Conservation (phyloP, 768 basidiomycete genomes). For the Lentinula edodes region DNA sequence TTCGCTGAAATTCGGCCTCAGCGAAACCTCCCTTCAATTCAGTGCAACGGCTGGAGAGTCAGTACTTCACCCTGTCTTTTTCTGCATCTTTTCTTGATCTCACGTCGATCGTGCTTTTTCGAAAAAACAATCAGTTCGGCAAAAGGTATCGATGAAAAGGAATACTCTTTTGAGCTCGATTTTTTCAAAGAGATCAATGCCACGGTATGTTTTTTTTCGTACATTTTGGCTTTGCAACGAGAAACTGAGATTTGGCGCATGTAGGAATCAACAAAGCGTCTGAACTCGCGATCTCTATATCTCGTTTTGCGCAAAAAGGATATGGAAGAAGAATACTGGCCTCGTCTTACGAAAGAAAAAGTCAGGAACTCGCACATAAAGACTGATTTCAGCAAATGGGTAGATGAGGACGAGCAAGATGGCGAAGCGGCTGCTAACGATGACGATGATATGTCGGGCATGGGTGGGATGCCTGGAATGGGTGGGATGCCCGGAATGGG, state of each 20-base stretch:
- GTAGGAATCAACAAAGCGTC: constrained; percentile 48
- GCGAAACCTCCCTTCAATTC: constrained; percentile 53
- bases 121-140: constrained; percentile 19
- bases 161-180: constrained; percentile 72
- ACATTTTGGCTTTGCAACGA: neutral
- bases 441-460: constrained; percentile 38
- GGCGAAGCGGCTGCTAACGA: constrained; percentile 41
- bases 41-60: constrained; percentile 63
- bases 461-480: constrained; percentile 51
- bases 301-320: constrained; percentile 81
- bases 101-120: constrained; percentile 11
- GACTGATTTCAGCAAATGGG: constrained; percentile 95
- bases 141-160: constrained; percentile 43
- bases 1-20: constrained; percentile 57
- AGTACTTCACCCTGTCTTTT: constrained; percentile 16
- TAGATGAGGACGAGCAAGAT: constrained; percentile 96
- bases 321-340: constrained; percentile 77
- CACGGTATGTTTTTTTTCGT: constrained; percentile 44
- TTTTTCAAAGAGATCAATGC: constrained; percentile 72
- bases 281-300: constrained; percentile 63
- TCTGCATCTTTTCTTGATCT: neutral
- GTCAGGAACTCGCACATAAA: constrained; percentile 77
- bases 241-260: neutral
- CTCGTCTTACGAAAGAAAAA: constrained; percentile 87
- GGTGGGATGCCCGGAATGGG: constrained; percentile 54